Base-by-base conservation (phyloP, 2,329 filamentous ascomycete species). In the Fusarium camptoceras region DNA sequence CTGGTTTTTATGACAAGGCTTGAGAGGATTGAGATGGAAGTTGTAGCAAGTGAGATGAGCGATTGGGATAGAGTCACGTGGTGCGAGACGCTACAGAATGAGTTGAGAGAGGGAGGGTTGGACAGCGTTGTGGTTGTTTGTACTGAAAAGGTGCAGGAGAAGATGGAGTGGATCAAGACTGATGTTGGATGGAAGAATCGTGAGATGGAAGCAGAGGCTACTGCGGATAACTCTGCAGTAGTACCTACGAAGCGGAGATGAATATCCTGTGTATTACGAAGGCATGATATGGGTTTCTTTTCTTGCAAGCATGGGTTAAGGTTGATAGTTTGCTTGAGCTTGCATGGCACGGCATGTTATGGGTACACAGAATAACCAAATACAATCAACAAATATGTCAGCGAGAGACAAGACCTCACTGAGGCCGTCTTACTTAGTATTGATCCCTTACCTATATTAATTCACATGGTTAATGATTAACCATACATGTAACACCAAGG, bases 21-120 rank as follows among this genome's bases (percentile, higher is more conserved):
- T 50, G 72, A 78, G 64, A 75, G 69, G 51, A 59, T 84, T 7
- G 83, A 84, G 73, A 76, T 84, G 55, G 83, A 84, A 72, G 71
- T 84, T 9, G 73, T 68, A 20, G 73, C 78, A 37, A 57, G 73
- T 24, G 71, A 73, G 15, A 78, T 81, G 79, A 71, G 73, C 8
- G 70, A 73, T 8, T 59, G 42, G 16, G 70, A 75, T 34, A 82
- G 80, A 73, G 15, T 81, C 14, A 67, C 65, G 24, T 84, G 81
- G 81, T 82, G 81, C 31, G 54, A 44, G 57, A 56, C 57, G 22
- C 59, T 83, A 34, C 73, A 77, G 61, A 59, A 64, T 34, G 70
- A 74, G 18, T 42, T 83, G 20, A 77, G 68, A 14, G 63, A 55
- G 28, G 68, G 55, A 39, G 71, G 66, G 6, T 20, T 63, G 7